phyloP scores from a whole-genome alignment of 192 early-diverging fungal species.

The Umbelopsis vinacea region DNA sequence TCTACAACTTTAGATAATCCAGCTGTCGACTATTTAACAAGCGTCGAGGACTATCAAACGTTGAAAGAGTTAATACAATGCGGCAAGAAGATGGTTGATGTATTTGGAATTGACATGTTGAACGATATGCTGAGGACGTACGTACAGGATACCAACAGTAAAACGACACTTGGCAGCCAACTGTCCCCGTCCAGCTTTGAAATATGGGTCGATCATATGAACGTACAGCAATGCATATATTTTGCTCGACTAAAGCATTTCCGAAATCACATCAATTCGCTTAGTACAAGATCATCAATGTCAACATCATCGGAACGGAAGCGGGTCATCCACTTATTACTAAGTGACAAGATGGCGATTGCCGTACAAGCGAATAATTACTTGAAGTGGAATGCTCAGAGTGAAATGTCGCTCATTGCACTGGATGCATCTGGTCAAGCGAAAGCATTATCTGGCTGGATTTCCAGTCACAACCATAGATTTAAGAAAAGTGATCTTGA shows the following conservation, averaged over 20 bases:
- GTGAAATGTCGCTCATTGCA: background rate
- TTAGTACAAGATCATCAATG: background rate
- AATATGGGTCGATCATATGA: constrained; percentile 4
- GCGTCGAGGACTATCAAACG: background rate
- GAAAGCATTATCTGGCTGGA: background rate
- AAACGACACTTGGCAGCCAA: background rate
- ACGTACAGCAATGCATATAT: constrained; percentile 1
- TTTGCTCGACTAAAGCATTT: background rate
- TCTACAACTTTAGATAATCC: background rate
- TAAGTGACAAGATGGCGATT: background rate
- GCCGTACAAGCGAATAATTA: background rate
- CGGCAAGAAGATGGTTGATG: background rate
- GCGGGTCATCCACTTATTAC: background rate
- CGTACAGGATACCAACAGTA: background rate
- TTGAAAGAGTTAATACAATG: background rate
- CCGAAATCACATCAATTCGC: background rate
- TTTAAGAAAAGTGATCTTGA: constrained; percentile 8
- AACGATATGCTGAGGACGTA: background rate
- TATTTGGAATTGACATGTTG: background rate
- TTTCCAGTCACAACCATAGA: background rate
- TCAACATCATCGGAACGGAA: background rate
- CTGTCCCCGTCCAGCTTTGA: background rate
- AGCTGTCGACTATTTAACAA: background rate
- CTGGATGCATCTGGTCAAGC: background rate
- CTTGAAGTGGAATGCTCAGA: constrained; percentile 5